Conservation (phyloP, 192 early-diverging fungal species). For the Lunasporangiospora selenospora region DNA sequence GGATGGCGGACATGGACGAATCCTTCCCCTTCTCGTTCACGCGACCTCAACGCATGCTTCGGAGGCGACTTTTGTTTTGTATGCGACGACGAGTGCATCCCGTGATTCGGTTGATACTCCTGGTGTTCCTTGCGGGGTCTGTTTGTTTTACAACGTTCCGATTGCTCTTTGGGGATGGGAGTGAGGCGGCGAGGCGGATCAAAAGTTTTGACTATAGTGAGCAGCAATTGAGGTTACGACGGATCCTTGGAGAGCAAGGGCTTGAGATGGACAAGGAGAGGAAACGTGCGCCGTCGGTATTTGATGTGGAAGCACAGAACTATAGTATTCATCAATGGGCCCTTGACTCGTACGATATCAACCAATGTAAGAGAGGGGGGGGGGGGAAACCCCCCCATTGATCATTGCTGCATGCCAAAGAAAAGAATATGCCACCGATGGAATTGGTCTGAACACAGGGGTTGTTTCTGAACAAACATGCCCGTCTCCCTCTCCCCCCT, state of each 20-base stretch:
- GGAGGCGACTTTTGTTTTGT: slow-evolving; percentile 19
- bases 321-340: slow-evolving; percentile 33
- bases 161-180: slow-evolving; percentile 13
- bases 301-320: slow-evolving; percentile 37
- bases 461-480: too few relatives aligned
- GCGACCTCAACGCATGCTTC: slow-evolving; percentile 13
- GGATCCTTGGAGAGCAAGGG: slow-evolving; percentile 4
- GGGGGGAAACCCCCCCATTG: too few relatives aligned
- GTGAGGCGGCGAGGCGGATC: too few relatives aligned
- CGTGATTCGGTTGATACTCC: slow-evolving; percentile 9
- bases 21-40: slow-evolving; percentile 1
- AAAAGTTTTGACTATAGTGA: slow-evolving; percentile 26
- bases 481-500: too few relatives aligned
- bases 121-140: slow-evolving; percentile 22
- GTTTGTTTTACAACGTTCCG: slow-evolving; percentile 38
- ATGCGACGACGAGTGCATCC: slow-evolving; percentile 29
- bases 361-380: slow-evolving; percentile 36
- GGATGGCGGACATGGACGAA: not conserved
- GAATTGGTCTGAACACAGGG: too few relatives aligned
- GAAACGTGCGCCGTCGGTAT: slow-evolving; percentile 3
- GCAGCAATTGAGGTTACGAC: slow-evolving; percentile 7
- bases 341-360: slow-evolving; percentile 23
- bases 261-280: not conserved
- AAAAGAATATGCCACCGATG: too few relatives aligned
- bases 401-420: too few relatives aligned